Conservation (phyloP, 108 stramenopile genomes). For the Craspedostauros australis region DNA sequence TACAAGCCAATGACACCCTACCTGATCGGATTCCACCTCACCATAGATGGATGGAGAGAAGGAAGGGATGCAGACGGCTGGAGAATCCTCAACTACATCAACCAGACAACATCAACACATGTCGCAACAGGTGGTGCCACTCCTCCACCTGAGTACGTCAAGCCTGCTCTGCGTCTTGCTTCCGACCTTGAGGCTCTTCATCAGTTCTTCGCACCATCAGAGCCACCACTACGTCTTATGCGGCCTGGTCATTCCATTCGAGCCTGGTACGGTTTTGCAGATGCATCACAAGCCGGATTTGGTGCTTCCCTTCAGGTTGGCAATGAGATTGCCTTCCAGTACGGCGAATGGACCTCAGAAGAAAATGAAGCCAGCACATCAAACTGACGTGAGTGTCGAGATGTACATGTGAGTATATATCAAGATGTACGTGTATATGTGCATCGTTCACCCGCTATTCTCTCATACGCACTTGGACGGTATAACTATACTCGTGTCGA, state of each 20-base stretch:
- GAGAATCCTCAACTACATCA: conserved; percentile 10
- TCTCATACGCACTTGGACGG: no score
- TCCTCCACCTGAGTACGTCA: conserved; percentile 12
- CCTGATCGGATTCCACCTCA: conserved; percentile 42
- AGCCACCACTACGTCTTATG: conserved; percentile 5
- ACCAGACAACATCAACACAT: background rate
- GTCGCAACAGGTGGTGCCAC: background rate
- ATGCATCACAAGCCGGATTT: conserved; percentile 34
- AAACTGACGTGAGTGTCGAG: conserved; percentile 19
- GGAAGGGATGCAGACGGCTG: conserved; percentile 37
- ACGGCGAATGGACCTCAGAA: conserved; percentile 5
- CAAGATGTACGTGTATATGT: no score
- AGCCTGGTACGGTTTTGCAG: conserved; percentile 36
- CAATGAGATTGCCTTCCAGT: background rate
- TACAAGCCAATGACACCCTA: conserved; percentile 32
- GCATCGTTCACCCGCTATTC: no score
- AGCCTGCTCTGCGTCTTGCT: conserved; percentile 16
- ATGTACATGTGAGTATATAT: no score
- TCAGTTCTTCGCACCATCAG: background rate
- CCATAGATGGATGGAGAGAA: conserved; percentile 25
- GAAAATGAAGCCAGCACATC: conserved; percentile 16
- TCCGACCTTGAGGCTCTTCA: conserved; percentile 18
- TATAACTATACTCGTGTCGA: no score
- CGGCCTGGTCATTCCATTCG: background rate
- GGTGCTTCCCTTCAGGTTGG: conserved; percentile 8